Conservation (phyloP, 1,284 basidiomycete genomes). For the Puccinia coronata region DNA sequence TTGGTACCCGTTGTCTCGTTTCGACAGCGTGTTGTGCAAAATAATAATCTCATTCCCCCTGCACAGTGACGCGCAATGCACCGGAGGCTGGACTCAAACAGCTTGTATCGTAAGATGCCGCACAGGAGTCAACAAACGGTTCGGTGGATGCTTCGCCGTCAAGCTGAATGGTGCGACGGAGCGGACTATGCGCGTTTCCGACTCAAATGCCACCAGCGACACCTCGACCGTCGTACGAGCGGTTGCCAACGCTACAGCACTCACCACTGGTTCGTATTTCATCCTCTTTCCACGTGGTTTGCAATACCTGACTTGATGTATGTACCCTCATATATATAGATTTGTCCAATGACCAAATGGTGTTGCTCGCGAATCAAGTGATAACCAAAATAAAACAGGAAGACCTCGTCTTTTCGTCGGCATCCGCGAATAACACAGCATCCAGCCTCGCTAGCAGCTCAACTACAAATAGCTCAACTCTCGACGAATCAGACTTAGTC, state of each 20-base stretch:
- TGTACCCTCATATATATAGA: not conserved
- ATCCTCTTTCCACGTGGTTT: too few species aligned
- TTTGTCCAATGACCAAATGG: constrained; percentile 1
- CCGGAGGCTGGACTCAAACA: constrained; percentile 37
- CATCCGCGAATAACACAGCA: too few species aligned
- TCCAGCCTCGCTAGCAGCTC: not conserved
- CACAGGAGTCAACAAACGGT: constrained; percentile 45
- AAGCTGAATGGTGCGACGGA: constrained; percentile 9
- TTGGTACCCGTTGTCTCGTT: not conserved
- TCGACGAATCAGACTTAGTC: too few species aligned
- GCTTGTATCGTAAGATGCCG: constrained; percentile 41
- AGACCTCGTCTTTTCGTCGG: not conserved
- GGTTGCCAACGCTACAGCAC: too few species aligned
- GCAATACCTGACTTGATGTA: not conserved
- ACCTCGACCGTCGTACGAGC: not conserved
- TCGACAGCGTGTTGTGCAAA: not conserved
- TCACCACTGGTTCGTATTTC: not conserved
- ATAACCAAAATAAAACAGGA: constrained; percentile 1
- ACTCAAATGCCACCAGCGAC: not conserved
- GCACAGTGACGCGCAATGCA: constrained; percentile 35
- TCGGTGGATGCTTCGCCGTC: constrained; percentile 46
- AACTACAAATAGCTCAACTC: too few species aligned
- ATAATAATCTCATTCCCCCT: not conserved
- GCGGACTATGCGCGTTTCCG: too few species aligned
- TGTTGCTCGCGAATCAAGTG: not conserved